phyloP scores from a whole-genome alignment of 1,284 basidiomycete species.

The Porodaedalea pini region DNA sequence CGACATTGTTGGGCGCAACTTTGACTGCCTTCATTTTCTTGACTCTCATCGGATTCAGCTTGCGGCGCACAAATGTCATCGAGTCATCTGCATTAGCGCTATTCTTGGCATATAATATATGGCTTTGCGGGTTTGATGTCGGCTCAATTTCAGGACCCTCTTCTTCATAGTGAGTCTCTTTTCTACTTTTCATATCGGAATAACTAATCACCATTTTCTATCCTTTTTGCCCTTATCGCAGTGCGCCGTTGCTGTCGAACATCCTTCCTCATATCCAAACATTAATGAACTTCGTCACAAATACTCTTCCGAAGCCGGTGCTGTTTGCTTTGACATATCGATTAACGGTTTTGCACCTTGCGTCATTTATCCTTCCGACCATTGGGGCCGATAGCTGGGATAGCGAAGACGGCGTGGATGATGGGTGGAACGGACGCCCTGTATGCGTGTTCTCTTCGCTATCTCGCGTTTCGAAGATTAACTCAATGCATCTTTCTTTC shows the following conservation, averaged over 20 bases:
- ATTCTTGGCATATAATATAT: constrained; percentile 83
- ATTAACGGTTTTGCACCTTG: constrained; percentile 78
- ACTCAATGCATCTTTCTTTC: background rate
- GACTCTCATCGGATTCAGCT: constrained; percentile 83
- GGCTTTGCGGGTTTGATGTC: constrained; percentile 76
- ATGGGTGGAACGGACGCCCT: constrained; percentile 69
- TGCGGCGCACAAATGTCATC: constrained; percentile 88
- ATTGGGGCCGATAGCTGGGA: constrained; percentile 82
- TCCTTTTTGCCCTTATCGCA: constrained; percentile 28
- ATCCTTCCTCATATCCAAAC: constrained; percentile 77
- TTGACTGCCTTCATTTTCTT: constrained; percentile 76
- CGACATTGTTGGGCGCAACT: constrained; percentile 78
- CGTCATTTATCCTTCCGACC: constrained; percentile 78
- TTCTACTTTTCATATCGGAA: too few relatives aligned
- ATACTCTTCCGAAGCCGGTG: constrained; percentile 82
- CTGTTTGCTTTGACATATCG: constrained; percentile 82
- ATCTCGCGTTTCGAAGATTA: background rate
- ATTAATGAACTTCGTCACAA: constrained; percentile 71
- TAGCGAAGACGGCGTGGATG: constrained; percentile 56
- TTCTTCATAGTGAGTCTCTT: constrained; percentile 64
- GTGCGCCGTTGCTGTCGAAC: constrained; percentile 71
- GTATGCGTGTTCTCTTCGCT: constrained; percentile 38
- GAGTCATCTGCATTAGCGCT: constrained; percentile 86
- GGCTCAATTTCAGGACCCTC: constrained; percentile 64
- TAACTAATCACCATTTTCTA: background rate